These are phyloP conservation scores for Hymenoscyphus scutula DNA, from an alignment of 2,329 filamentous ascomycete species.

Conservation along the genomic window DNA sequence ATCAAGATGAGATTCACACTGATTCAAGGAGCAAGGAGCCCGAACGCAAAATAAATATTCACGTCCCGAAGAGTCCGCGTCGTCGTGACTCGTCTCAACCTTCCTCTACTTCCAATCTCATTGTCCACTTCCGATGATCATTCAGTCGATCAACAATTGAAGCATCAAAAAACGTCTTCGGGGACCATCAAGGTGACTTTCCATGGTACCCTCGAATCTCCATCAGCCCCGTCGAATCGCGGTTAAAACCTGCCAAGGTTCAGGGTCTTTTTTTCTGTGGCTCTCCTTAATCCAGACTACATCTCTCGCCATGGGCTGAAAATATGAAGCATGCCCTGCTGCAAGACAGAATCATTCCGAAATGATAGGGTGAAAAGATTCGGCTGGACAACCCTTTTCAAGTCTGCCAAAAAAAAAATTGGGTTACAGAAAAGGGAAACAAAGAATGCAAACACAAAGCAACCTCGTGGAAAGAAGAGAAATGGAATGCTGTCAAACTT, in stretches of 20 bases:
- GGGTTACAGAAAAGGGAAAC: too few species aligned
- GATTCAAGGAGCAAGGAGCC: background rate
- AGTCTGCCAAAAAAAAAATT: too few species aligned
- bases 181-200: background rate
- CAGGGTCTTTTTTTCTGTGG: conserved; percentile 11
- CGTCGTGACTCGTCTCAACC: conserved; percentile 5
- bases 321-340: conserved; percentile 13
- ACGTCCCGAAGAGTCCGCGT: conserved; percentile 3
- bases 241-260: conserved; percentile 14
- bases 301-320: conserved; percentile 12
- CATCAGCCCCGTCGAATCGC: conserved; percentile 9
- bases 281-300: conserved; percentile 17
- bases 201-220: background rate
- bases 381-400: background rate
- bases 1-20: background rate
- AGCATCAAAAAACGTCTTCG: conserved; percentile 17
- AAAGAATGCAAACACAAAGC: too few species aligned
- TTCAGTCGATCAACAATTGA: conserved; percentile 16
- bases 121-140: conserved; percentile 14
- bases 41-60: background rate
- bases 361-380: background rate
- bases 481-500: background rate
- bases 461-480: background rate
- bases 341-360: background rate
- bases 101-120: conserved; percentile 1